Base-by-base conservation (phyloP, 192 early-diverging fungal genomes). In the Umbelopsis sp. region DNA sequence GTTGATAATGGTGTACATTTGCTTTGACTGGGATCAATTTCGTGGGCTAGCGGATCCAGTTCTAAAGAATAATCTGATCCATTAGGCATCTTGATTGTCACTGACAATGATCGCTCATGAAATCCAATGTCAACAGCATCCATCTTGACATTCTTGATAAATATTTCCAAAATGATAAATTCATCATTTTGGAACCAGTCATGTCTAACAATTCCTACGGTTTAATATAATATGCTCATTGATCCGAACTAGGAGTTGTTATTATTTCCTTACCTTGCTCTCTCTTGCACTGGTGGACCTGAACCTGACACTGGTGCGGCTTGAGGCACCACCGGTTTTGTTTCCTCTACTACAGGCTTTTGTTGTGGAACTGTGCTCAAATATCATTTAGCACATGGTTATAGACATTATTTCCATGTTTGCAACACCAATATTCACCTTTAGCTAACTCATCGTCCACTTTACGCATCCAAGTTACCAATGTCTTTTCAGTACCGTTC, bases 151-250 rank as follows among this genome's bases (percentile, higher is more conserved):
- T 93, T 92, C 85, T 96, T 98, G 82, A 96, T 91, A 75, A 98
- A 97, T 45, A 99, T 84, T 47, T 91, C 87, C 44, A 99, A 77
- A 14, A 90, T 96, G 34, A 99, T 91, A 80, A 80, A 89, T 26
- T 83, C 75, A 69, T 98, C 98, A 73, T 91, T 99, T 80, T 99
- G 98, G 82, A 93, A 98, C 97, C 96, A 98, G 82, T 98, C 97
- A 71, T 98, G 96, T 72, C 97, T 91, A 73, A 71, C 75, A 50
- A 76, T 41, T 38, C 4, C 38, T 11, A 53, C 17, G 0, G 16
- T n/a, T 49, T 6, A 49, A 16, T n/a, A 49, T 49, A 0, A 21
- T 2, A 0, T 21, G n/a, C 6, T 17, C 45, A 4, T 49, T 21
- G 4, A 49, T 16, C 3, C 4, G 47, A 7, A 5, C 11, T 12